phyloP scores from a whole-genome alignment of 257 asterid species.

The Lycium ferocissimum region DNA sequence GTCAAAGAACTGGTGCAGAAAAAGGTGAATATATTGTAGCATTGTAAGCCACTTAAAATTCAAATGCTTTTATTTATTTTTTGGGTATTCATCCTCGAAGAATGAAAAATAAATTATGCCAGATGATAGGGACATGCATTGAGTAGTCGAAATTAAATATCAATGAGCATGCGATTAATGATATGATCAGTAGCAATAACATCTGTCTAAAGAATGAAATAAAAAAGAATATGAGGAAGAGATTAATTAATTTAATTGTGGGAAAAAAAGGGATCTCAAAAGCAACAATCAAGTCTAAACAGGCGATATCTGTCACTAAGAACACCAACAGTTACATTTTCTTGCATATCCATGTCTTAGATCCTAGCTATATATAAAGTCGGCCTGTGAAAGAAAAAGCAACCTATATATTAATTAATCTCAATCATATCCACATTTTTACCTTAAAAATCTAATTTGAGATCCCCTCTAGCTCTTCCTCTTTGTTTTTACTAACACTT shows the following conservation, averaged over 20 bases:
- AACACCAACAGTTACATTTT: not conserved
- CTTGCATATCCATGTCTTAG: slow-evolving; percentile 1
- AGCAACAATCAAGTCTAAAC: slow-evolving; percentile 42
- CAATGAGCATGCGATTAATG: not conserved
- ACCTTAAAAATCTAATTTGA: not conserved
- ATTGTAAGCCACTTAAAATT: not conserved
- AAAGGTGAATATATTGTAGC: not conserved
- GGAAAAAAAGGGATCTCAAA: slow-evolving; percentile 40
- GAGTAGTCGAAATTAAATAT: not conserved
- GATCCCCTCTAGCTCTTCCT: not conserved
- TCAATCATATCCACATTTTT: not conserved
- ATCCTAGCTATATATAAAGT: slow-evolving; percentile 30
- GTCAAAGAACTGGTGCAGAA: not conserved
- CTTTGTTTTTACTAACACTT: not conserved
- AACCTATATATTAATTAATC: not conserved
- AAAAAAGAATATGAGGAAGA: not conserved
- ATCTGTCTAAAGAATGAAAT: slow-evolving; percentile 12
- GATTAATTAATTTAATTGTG: not conserved
- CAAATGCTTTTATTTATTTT: no score
- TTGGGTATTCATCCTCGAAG: not conserved
- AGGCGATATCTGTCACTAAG: slow-evolving; percentile 37
- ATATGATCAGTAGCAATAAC: slow-evolving; percentile 25
- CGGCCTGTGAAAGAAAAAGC: not conserved
- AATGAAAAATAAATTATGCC: not conserved
- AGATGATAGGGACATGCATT: not conserved